phyloP scores from a whole-genome alignment of 495 filamentous ascomycete genomes.

The Pseudoneurospora amorphoporcata region DNA sequence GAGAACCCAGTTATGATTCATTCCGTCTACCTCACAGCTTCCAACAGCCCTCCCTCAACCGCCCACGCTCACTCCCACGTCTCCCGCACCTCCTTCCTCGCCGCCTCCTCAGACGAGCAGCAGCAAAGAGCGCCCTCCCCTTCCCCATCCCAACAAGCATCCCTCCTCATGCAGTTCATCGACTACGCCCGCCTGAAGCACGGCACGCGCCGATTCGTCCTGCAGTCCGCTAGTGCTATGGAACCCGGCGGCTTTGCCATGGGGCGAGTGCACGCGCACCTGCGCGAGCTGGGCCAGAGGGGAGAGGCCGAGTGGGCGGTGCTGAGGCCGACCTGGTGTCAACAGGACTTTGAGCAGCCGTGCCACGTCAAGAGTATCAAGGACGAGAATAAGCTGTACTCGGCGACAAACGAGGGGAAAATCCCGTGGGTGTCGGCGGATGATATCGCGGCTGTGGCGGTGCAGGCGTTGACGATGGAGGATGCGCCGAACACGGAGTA shows the following conservation, averaged over 20 bases:
- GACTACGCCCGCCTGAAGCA: constrained; percentile 23
- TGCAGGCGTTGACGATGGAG: constrained; percentile 28
- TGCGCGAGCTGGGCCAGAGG: constrained; percentile 27
- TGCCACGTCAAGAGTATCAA: constrained; percentile 24
- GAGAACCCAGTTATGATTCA: constrained; percentile 6
- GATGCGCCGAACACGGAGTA: constrained; percentile 35
- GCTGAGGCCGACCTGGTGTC: constrained; percentile 36
- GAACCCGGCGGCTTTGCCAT: constrained; percentile 24
- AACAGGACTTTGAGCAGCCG: constrained; percentile 25
- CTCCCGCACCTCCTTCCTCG: neutral
- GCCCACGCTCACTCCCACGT: neutral
- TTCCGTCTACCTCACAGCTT: constrained; percentile 31
- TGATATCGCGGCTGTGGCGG: constrained; percentile 39
- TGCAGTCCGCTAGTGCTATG: constrained; percentile 29
- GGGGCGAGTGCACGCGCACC: constrained; percentile 27
- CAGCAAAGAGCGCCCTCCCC: neutral
- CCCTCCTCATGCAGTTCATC: constrained; percentile 27
- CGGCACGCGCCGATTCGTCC: constrained; percentile 33
- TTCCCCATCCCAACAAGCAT: neutral
- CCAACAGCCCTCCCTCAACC: neutral
- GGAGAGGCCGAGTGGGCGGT: constrained; percentile 34
- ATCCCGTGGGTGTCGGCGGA: constrained; percentile 37
- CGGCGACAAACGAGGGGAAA: constrained; percentile 32
- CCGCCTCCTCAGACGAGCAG: neutral
- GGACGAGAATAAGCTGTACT: constrained; percentile 34